A percentile compares a stretch with the other conserved stretches of the same genome.
Evolutionary conservation across 108 stramenopile species (phyloP).

Genomic region (Hondaea fermentalgiana): DNA sequence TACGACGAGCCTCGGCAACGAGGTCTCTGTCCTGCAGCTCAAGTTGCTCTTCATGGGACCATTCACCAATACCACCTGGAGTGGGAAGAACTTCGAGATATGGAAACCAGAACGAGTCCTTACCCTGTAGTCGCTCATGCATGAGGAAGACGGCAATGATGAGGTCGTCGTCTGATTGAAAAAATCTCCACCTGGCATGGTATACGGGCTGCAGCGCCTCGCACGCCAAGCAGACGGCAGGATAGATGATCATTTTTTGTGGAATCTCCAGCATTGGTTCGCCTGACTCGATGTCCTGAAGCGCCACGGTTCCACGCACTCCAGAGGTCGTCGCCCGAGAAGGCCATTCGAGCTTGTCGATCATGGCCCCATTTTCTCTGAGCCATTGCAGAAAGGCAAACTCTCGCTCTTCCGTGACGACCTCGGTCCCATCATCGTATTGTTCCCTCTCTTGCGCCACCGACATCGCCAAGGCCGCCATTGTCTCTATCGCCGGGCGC

Average conservation of each 20-base stretch:
- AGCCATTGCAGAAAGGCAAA: constrained; percentile 22
- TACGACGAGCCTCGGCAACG: background rate
- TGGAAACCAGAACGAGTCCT: constrained; percentile 46
- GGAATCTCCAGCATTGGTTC: constrained; percentile 29
- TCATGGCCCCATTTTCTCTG: constrained; percentile 9
- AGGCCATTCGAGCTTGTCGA: constrained; percentile 26
- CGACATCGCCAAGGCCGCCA: no score
- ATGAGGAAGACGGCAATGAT: constrained; percentile 44
- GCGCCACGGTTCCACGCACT: constrained; percentile 30
- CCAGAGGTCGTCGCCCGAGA: background rate
- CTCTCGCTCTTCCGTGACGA: background rate
- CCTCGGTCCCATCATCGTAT: background rate
- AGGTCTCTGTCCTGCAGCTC: constrained; percentile 41
- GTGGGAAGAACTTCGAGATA: constrained; percentile 42
- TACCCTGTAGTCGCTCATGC: constrained; percentile 36
- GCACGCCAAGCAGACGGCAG: background rate
- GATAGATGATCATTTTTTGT: constrained; percentile 20
- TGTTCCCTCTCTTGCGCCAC: background rate
- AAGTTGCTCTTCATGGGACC: constrained; percentile 26
- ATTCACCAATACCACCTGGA: constrained; percentile 29
- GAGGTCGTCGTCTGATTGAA: constrained; percentile 30
- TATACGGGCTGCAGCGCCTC: background rate
- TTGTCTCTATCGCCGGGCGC: no score
- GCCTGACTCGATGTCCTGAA: constrained; percentile 22
- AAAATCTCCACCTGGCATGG: background rate